Base-by-base conservation (phyloP, 2,329 filamentous ascomycete species). In the Diaporthe humulicola region DNA sequence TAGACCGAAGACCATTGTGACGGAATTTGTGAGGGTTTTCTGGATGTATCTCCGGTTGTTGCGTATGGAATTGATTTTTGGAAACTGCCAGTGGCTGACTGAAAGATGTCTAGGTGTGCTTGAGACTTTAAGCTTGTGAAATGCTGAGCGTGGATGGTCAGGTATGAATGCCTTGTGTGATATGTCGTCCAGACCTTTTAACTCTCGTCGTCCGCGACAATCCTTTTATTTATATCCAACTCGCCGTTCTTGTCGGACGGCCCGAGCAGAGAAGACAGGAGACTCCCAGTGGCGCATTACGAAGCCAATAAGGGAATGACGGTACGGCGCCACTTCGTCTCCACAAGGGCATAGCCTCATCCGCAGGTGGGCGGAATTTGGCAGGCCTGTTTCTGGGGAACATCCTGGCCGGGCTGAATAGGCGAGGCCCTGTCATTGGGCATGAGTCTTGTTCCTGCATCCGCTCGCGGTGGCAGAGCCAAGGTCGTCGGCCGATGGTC, bases 1-100 rank as follows among this genome's bases (percentile, higher is more conserved):
- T 9, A 71, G 56, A 12, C 70, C 56, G 70, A 71, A 72, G 7
- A 64, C 57, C 70, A 54, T 72, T 64, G 7, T 72, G 56, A 28
- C n/a, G 2, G 22, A 28, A 14, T 22, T 8, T 50, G n/a, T 3
- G 1, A 14, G 36, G 42, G n/a, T 22, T 30, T 58, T 6, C 22
- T 30, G 4, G n/a, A 48, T 56, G 14, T 28, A 8, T 38, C 5
- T 33, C 17, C 5, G 10, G 2, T 4, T 25, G 12, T 8, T 28
- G 14, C 15, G 30, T 71, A 9, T 36, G 42, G 30, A 15, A n/a
- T 40, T 52, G 54, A 36, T 42, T 17, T n/a, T 30, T 42, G 19
- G 4, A n/a, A 12, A 57, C 22, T 19, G 30, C 50, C 1, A n/a
- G 17, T 33, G 10, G 6, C 9, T 40, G n/a, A n/a, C 50, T 33